Base-by-base conservation (phyloP, 805 yeast species). In the Sugiyamaella marilandica region DNA sequence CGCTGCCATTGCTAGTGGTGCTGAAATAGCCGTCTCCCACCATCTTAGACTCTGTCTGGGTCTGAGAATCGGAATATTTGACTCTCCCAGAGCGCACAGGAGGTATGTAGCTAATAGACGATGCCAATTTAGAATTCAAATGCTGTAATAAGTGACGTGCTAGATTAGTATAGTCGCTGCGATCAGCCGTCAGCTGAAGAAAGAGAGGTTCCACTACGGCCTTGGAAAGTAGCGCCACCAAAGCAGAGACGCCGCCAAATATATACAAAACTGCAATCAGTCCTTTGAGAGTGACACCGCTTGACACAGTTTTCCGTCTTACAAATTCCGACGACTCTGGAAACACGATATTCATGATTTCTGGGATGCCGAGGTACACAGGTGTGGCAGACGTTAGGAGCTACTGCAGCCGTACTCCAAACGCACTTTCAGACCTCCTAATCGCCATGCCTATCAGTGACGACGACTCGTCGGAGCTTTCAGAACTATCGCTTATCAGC, bases 181-280 rank as follows among this genome's bases (percentile, higher is more conserved):
- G 67, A 49, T 65, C 69, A 31, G 26, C 59, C 4, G 68, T 59
- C 10, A 68, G 65, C 57, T 68, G 68, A 16, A 58, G 60, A 41
- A 65, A 60, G 46, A 68, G 63, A 34, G 72, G 72, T 29, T 54
- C 53, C n/a, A 67, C 52, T 16, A 68, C 58, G 46, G 65, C 59
- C 50, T 65, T 66, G 39, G 68, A 62, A 11, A 68, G 50, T 2
- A 66, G 36, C 8, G 63, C 67, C 7, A 62, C 39, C 16, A 64
- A 50, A 0, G 65, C 65, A 1, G 65, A 51, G 3, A 59, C 55
- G 5, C 72, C 71, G 1, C 70, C 71, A 51, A 64, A 68, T 11
- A 59, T 54, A 49, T 68, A 68, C 13, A 63, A 48, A 13, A 68
- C 50, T 1, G 65, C 67, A 2, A 66, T 52, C 39, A 68, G 56